Evolutionary conservation across 108 stramenopile species (phyloP).

Genomic region (Nitzschia sp.): DNA sequence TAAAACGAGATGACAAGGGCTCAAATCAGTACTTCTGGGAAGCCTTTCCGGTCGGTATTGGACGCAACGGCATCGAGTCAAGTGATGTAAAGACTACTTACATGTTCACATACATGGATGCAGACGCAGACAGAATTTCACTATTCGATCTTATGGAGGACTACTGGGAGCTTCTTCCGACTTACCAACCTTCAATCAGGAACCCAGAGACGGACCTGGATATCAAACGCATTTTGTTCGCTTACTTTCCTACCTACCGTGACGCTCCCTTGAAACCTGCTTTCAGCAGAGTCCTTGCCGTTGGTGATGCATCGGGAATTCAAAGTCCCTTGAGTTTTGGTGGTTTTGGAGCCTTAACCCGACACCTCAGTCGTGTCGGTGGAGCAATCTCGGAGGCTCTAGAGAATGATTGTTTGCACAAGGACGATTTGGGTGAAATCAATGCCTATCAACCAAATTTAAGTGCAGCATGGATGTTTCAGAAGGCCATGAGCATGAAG

Average conservation of each 20-base stretch:
- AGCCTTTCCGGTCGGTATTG: constrained; percentile 91
- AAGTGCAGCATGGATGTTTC: constrained; percentile 92
- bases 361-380: constrained; percentile 85
- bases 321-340: constrained; percentile 96
- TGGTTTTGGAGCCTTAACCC: constrained; percentile 92
- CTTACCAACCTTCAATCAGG: constrained; percentile 76
- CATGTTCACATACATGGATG: constrained; percentile 87
- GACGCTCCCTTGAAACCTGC: constrained; percentile 87
- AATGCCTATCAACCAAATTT: constrained; percentile 94
- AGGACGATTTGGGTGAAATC: constrained; percentile 82
- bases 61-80: constrained; percentile 69
- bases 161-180: constrained; percentile 89
- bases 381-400: constrained; percentile 84
- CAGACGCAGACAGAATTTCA: constrained; percentile 72
- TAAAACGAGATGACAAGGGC: constrained; percentile 43
- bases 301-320: constrained; percentile 91
- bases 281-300: constrained; percentile 79
- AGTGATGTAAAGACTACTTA: constrained; percentile 84
- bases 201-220: constrained; percentile 78
- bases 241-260: constrained; percentile 93
- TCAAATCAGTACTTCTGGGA: constrained; percentile 96
- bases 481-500: constrained; percentile 88
- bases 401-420: constrained; percentile 71
- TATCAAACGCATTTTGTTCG: constrained; percentile 86
- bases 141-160: constrained; percentile 84